These are phyloP conservation scores for Teratosphaeria gauchensis DNA, from an alignment of 2,329 filamentous ascomycete genomes.

Conservation along the genomic window DNA sequence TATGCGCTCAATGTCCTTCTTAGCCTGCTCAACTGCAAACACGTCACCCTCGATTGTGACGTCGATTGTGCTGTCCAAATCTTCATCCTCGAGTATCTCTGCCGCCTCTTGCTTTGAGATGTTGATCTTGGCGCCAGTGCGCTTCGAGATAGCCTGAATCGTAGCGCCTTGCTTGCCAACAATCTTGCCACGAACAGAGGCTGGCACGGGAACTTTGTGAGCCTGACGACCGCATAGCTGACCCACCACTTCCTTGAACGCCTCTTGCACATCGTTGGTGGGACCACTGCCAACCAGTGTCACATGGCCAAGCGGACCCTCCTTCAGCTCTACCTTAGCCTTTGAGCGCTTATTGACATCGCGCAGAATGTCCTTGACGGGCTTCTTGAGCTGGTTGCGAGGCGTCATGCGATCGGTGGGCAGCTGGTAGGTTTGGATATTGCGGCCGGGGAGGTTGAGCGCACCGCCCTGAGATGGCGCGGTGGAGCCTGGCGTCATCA, in stretches of 20 bases:
- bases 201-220: slow-evolving; percentile 69
- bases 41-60: slow-evolving; percentile 87
- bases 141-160: slow-evolving; percentile 82
- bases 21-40: slow-evolving; percentile 73
- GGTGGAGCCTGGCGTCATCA: slow-evolving; percentile 38
- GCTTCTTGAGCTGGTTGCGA: slow-evolving; percentile 69
- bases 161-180: slow-evolving; percentile 86
- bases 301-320: slow-evolving; percentile 60
- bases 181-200: slow-evolving; percentile 75
- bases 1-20: slow-evolving; percentile 75
- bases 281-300: slow-evolving; percentile 81
- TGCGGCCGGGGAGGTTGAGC: slow-evolving; percentile 72
- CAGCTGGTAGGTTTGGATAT: slow-evolving; percentile 66
- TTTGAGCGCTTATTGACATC: slow-evolving; percentile 90
- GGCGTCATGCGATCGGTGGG: slow-evolving; percentile 68
- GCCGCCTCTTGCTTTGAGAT: slow-evolving; percentile 70
- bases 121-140: slow-evolving; percentile 82
- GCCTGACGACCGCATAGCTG: slow-evolving; percentile 75
- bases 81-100: slow-evolving; percentile 51
- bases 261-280: slow-evolving; percentile 73
- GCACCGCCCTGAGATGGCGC: slow-evolving; percentile 37
- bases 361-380: slow-evolving; percentile 73
- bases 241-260: slow-evolving; percentile 78
- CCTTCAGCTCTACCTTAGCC: slow-evolving; percentile 69
- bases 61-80: slow-evolving; percentile 69